Evolutionary conservation across 768 basidiomycete genomes (phyloP), one percentile per base, ranked within the genome.

Genomic region (Boletus vermiculosoides): DNA sequence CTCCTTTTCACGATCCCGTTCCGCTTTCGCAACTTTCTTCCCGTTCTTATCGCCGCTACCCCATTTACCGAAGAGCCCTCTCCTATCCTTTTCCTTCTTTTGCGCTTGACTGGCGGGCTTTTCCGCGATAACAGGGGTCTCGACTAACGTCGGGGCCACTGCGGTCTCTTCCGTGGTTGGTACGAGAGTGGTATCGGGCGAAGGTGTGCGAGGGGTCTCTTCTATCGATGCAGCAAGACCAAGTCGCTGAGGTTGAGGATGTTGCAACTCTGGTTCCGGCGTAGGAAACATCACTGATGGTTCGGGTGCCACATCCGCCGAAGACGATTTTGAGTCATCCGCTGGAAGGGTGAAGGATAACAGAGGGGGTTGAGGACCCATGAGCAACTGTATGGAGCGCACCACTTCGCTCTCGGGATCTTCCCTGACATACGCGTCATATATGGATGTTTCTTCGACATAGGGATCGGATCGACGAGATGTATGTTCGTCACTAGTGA

Each of bases 361-460:
- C 10, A 51, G 10, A 50, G 71, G 71, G 11, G 65, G 30, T 15
- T 58, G 58, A 28, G 64, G 62, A 7, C 65, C 15, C 9, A 64
- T 42, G 48, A 72, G 36, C 23, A 54, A 54, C 40, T 65, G 61
- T 16, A 64, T 47, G 33, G 71, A 64, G 44, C 56, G 62, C 13
- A 44, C 45, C 9, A 63, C 58, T 20, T 73, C 71, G 18, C 72
- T 72, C 11, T 84, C 81, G 7, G 85, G 81, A 9, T 85, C 85
- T 42, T 80, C 80, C 41, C 77, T 71, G 22, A 76, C 83, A 66
- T 98, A 96, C 12, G 92, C 83, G 63, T 95, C 94, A 66, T 88
- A 92, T 59, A 96, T 94, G 37, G 81, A 82, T 4, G 84, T 73
- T 61, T 94, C 93, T 58, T 92, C 91, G 56, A 85, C 88, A 64